Evolutionary conservation across 805 yeast genomes (phyloP).

Genomic region (Schwanniomyces polymorphus): DNA sequence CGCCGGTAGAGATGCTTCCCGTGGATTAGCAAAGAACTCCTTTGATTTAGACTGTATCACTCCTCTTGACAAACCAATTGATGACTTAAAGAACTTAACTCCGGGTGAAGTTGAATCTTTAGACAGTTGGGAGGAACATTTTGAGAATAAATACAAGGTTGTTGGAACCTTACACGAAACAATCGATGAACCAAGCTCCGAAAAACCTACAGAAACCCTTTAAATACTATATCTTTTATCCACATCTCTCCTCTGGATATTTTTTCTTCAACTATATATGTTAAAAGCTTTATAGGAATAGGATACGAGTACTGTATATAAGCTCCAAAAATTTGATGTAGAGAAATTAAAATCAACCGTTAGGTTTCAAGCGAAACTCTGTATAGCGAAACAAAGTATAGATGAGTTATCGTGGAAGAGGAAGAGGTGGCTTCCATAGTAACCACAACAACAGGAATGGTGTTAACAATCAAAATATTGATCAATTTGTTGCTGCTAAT

Average conservation of each 20-base stretch:
- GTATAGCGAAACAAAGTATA: neutral
- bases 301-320: neutral
- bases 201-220: neutral
- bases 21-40: slow-evolving; percentile 88
- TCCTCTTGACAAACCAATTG: slow-evolving; percentile 76
- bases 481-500: slow-evolving; percentile 29
- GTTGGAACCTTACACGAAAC: slow-evolving; percentile 62
- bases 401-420: slow-evolving; percentile 42
- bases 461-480: slow-evolving; percentile 19
- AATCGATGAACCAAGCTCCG: slow-evolving; percentile 2
- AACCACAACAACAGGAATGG: slow-evolving; percentile 13
- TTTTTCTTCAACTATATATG: neutral
- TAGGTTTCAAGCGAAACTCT: neutral
- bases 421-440: slow-evolving; percentile 26
- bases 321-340: neutral
- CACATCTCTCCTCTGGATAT: neutral
- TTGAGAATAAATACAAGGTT: slow-evolving; percentile 74
- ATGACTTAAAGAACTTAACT: slow-evolving; percentile 60
- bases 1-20: slow-evolving; percentile 94
- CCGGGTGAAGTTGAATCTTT: slow-evolving; percentile 64
- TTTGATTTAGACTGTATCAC: slow-evolving; percentile 70
- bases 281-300: neutral
- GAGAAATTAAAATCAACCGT: neutral
- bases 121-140: slow-evolving; percentile 83
- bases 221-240: neutral